Percentiles rank a stretch among this genome's conserved stretches.
Evolutionary conservation across 192 early-diverging fungal genomes (phyloP).

Genomic region (Coemansia sp.): DNA sequence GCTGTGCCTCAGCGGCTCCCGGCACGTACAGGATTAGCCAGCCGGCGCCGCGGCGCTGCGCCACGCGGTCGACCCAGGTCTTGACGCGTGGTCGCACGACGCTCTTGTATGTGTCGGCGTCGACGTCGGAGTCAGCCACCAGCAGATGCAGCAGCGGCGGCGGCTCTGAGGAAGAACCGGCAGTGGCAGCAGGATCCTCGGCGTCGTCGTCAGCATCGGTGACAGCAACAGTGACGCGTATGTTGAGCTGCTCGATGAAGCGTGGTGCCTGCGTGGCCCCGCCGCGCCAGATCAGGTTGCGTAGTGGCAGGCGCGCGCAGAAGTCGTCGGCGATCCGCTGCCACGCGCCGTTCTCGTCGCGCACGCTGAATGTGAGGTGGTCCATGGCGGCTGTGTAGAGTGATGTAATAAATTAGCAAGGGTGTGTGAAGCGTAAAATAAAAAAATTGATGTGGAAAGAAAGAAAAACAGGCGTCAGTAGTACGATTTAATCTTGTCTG

Average conservation of each 20-base stretch:
- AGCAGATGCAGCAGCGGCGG: slow-evolving; percentile 33
- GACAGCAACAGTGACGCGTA: slow-evolving; percentile 51
- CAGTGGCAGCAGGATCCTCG: slow-evolving; percentile 39
- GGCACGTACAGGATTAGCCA: slow-evolving; percentile 85
- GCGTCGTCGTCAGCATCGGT: slow-evolving; percentile 12
- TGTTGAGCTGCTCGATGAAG: slow-evolving; percentile 60
- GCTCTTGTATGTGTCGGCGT: slow-evolving; percentile 44
- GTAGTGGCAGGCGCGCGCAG: slow-evolving; percentile 67
- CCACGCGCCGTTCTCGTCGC: slow-evolving; percentile 54
- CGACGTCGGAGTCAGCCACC: slow-evolving; percentile 23
- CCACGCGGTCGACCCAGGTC: slow-evolving; percentile 25
- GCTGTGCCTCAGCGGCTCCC: slow-evolving; percentile 53
- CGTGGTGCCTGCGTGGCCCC: slow-evolving; percentile 61
- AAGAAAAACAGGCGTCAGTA: slow-evolving; percentile 13
- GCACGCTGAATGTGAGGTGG: slow-evolving; percentile 18
- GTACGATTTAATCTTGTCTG: slow-evolving; percentile 49
- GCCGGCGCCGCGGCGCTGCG: slow-evolving; percentile 59
- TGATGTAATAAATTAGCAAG: slow-evolving; percentile 5
- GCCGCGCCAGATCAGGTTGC: slow-evolving; percentile 77
- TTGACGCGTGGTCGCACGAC: slow-evolving; percentile 40
- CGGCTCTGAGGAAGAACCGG: not conserved
- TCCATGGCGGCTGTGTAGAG: slow-evolving; percentile 6
- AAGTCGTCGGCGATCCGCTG: slow-evolving; percentile 64
- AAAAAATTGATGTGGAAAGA: no score
- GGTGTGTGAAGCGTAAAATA: no score